phyloP scores from a whole-genome alignment of 352 stramenopile species.

The Globisporangium okanoganense region DNA sequence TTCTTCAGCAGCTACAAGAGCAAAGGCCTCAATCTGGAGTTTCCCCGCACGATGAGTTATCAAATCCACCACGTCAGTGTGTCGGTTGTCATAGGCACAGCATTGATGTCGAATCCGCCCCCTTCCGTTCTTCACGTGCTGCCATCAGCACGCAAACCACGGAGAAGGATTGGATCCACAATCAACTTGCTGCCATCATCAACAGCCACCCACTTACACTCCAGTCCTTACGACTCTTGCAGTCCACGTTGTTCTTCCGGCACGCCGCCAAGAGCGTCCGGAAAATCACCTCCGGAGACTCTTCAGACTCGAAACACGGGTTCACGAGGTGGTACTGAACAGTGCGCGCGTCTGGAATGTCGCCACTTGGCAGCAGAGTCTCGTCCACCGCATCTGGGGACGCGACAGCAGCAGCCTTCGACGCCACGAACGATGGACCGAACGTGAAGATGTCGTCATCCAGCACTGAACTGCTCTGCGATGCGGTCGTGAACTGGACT shows the following conservation, averaged over 20 bases:
- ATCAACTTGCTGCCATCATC: constrained; percentile 17
- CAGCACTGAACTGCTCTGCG: constrained; percentile 10
- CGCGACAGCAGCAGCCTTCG: not conserved
- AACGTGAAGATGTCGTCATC: constrained; percentile 25
- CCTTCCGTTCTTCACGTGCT: not conserved
- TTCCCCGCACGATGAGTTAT: constrained; percentile 1
- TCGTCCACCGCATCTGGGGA: not conserved
- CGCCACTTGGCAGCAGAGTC: constrained; percentile 31
- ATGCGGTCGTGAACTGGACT: constrained; percentile 15
- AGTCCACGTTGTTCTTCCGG: constrained; percentile 41
- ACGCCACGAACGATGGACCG: not conserved
- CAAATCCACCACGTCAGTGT: constrained; percentile 8
- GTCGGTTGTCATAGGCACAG: constrained; percentile 16
- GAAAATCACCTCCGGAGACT: constrained; percentile 41
- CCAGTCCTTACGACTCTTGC: constrained; percentile 48
- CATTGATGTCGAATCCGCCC: not conserved
- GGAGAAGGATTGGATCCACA: not conserved
- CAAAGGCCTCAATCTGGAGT: constrained; percentile 58
- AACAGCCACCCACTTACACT: constrained; percentile 38
- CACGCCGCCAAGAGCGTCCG: constrained; percentile 44
- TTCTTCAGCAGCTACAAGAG: constrained; percentile 62
- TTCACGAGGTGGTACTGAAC: constrained; percentile 63
- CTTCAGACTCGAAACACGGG: constrained; percentile 69
- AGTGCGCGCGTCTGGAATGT: constrained; percentile 45
- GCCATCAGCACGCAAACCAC: not conserved